phyloP scores from a whole-genome alignment of 179 eudicot species.

The Silene noctiflora region DNA sequence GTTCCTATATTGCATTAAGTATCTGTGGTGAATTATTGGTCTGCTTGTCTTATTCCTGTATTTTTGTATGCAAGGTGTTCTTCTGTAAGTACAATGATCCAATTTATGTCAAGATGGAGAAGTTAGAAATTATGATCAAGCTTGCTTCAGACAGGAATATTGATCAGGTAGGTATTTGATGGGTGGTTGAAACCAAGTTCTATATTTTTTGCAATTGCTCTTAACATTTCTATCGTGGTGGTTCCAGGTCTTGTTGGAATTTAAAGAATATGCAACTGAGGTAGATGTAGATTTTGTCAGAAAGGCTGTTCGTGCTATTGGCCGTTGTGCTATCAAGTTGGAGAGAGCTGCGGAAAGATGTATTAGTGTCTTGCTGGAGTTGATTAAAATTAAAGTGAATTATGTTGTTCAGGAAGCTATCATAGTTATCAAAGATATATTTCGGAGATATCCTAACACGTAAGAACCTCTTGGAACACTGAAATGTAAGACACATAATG shows the following conservation, averaged over 20 bases:
- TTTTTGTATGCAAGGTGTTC: conserved; percentile 49
- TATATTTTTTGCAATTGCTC: not conserved
- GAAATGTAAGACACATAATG: not conserved
- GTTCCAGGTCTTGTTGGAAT: conserved; percentile 86
- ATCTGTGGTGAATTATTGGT: conserved; percentile 8
- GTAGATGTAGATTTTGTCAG: conserved; percentile 99
- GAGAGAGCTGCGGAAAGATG: conserved; percentile 99
- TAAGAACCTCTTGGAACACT: conserved; percentile 25
- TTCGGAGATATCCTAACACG: conserved; percentile 99
- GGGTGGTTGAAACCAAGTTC: not conserved
- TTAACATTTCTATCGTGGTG: conserved; percentile 18
- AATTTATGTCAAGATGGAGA: conserved; percentile 97
- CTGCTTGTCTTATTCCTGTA: conserved; percentile 4
- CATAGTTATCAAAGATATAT: conserved; percentile 94
- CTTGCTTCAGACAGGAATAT: conserved; percentile 98
- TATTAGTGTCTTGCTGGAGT: conserved; percentile 93
- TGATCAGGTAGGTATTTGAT: conserved; percentile 51
- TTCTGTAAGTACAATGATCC: conserved; percentile 99
- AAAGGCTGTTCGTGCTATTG: conserved; percentile 98
- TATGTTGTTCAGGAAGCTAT: conserved; percentile 99
- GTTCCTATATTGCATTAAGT: not conserved
- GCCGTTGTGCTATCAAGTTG: conserved; percentile 96
- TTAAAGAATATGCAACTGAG: conserved; percentile 98
- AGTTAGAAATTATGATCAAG: conserved; percentile 95
- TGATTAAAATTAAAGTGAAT: conserved; percentile 97